Evolutionary conservation across 352 stramenopile species (phyloP).

Genomic region (Thalassiosira delicatula): DNA sequence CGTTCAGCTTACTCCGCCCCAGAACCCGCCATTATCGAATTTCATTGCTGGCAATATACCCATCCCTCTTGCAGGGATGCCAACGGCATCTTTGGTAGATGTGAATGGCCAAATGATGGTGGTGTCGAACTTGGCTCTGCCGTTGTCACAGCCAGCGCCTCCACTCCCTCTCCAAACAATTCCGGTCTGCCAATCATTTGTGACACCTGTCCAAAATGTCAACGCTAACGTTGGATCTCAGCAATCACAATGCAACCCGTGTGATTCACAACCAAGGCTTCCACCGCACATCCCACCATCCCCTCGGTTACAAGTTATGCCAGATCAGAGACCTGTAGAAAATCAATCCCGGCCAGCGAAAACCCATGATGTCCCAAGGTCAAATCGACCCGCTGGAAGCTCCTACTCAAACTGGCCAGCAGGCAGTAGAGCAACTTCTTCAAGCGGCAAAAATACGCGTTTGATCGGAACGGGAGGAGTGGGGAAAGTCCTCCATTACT

Average conservation of each 20-base stretch:
- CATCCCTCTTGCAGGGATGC: slow-evolving; percentile 10
- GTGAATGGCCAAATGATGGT: slow-evolving; percentile 43
- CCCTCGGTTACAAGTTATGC: neutral
- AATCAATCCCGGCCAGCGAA: no score
- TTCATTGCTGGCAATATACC: slow-evolving; percentile 11
- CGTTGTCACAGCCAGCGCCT: slow-evolving; percentile 20
- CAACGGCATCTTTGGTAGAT: slow-evolving; percentile 23
- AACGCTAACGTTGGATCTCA: neutral
- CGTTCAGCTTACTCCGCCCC: neutral
- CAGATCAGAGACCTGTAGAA: slow-evolving; percentile 20
- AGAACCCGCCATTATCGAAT: slow-evolving; percentile 8
- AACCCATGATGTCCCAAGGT: no score
- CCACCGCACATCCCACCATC: no score
- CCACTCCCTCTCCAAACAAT: slow-evolving; percentile 1
- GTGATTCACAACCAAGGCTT: slow-evolving; percentile 14
- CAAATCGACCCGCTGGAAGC: no score
- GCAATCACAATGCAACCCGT: neutral
- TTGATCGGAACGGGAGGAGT: no score
- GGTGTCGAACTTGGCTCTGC: slow-evolving; percentile 21
- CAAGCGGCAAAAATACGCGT: no score
- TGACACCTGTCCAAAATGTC: neutral
- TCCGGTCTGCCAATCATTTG: neutral
- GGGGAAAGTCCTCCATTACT: no score
- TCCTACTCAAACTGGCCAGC: no score
- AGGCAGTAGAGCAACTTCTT: no score